Percentiles rank a stretch among this genome's conserved stretches.
These are phyloP conservation scores for Acidomyces sp. DNA, from an alignment of 495 filamentous ascomycete species.

Conservation along the genomic window DNA sequence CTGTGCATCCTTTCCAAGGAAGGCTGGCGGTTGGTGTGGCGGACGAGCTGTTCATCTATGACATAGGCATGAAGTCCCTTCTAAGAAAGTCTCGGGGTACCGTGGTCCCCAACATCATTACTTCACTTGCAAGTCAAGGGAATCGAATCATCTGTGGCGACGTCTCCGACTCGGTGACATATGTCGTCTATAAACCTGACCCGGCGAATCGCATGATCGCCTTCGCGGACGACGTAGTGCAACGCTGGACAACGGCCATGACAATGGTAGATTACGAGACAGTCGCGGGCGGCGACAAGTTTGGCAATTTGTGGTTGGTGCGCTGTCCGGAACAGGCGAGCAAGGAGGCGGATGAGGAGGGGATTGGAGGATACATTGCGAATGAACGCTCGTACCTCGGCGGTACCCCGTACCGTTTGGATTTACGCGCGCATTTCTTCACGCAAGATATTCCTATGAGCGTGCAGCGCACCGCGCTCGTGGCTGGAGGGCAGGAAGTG, in stretches of 20 bases:
- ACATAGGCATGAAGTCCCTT: conserved; percentile 79
- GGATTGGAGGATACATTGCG: conserved; percentile 73
- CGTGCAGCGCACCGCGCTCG: conserved; percentile 76
- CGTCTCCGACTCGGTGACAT: conserved; percentile 78
- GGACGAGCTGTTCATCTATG: conserved; percentile 68
- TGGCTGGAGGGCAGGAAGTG: conserved; percentile 82
- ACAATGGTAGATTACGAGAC: conserved; percentile 98
- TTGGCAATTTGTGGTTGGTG: conserved; percentile 88
- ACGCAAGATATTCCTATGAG: conserved; percentile 84
- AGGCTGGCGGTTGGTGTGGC: conserved; percentile 76
- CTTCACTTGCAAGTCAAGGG: conserved; percentile 79
- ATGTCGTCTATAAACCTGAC: conserved; percentile 76
- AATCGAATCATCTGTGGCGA: conserved; percentile 85
- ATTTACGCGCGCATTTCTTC: conserved; percentile 76
- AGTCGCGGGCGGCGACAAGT: conserved; percentile 89
- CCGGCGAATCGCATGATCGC: conserved; percentile 84
- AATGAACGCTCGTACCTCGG: conserved; percentile 82
- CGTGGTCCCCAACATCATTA: conserved; percentile 69
- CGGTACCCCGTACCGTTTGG: conserved; percentile 71
- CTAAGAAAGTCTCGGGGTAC: conserved; percentile 78
- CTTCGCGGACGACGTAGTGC: conserved; percentile 77
- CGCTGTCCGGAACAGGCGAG: conserved; percentile 77
- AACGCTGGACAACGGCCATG: conserved; percentile 76
- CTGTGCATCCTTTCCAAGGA: conserved; percentile 83
- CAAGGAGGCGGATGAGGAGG: conserved; percentile 83